Percentiles rank a stretch among this genome's conserved stretches.
Conservation (phyloP, 2,329 filamentous ascomycete genomes). For the Aspergillus hortae region DNA sequence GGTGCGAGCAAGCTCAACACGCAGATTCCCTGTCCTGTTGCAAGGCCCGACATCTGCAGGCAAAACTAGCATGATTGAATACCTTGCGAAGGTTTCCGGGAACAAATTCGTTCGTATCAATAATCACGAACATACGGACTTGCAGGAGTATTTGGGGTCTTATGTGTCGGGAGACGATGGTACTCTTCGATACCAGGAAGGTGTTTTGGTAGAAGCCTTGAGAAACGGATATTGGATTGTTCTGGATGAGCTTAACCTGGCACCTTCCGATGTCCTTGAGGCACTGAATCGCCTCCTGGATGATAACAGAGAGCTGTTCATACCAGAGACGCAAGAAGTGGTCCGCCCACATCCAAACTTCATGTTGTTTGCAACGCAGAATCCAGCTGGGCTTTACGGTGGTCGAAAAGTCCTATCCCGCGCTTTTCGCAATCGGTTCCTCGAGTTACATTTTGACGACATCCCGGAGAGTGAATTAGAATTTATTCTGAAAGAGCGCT, state of each 20-base stretch:
- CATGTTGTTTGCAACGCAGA: slow-evolving; percentile 97
- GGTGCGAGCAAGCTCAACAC: slow-evolving; percentile 86
- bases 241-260: slow-evolving; percentile 93
- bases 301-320: slow-evolving; percentile 91
- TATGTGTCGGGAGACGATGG: slow-evolving; percentile 86
- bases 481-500: slow-evolving; percentile 83
- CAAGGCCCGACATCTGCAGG: slow-evolving; percentile 96
- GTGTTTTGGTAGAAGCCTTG: slow-evolving; percentile 86
- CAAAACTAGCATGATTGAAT: slow-evolving; percentile 99
- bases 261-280: slow-evolving; percentile 94
- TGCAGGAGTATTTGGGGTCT: slow-evolving; percentile 95
- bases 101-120: slow-evolving; percentile 99
- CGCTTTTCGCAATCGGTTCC: slow-evolving; percentile 92
- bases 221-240: slow-evolving; percentile 96
- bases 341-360: slow-evolving; percentile 91
- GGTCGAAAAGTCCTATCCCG: slow-evolving; percentile 89
- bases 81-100: slow-evolving; percentile 91
- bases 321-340: slow-evolving; percentile 93
- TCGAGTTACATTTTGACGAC: slow-evolving; percentile 96
- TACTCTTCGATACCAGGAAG: slow-evolving; percentile 85
- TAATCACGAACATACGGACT: slow-evolving; percentile 97
- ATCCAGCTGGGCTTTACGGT: slow-evolving; percentile 91
- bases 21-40: slow-evolving; percentile 87
- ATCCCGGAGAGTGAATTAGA: slow-evolving; percentile 94
- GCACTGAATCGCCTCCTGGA: slow-evolving; percentile 92